phyloP scores from a whole-genome alignment of 495 filamentous ascomycete species.

The Lineolata rhizophorae region DNA sequence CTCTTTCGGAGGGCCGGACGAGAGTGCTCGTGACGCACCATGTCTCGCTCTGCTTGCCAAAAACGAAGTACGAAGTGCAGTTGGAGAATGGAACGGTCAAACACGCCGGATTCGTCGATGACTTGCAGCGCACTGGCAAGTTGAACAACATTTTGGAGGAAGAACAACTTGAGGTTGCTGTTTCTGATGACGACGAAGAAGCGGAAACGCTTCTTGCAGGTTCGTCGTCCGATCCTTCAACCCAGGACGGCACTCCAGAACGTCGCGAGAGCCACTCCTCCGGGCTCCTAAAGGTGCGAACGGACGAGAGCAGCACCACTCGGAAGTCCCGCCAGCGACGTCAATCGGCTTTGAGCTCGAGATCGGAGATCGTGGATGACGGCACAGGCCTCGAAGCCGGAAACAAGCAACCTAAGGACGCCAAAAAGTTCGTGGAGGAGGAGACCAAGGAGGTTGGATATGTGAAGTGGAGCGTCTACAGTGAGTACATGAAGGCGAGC shows the following conservation, averaged over 20 bases:
- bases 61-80: constrained; percentile 46
- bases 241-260: not conserved
- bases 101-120: constrained; percentile 34
- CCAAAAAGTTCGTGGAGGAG: constrained; percentile 53
- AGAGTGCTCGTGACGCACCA: constrained; percentile 70
- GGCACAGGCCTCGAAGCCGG: constrained; percentile 7
- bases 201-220: constrained; percentile 8
- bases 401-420: constrained; percentile 14
- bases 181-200: constrained; percentile 10
- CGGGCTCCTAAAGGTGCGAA: not conserved
- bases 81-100: constrained; percentile 44
- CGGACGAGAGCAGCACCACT: too few species aligned
- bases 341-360: constrained; percentile 4
- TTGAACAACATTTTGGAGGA: constrained; percentile 37
- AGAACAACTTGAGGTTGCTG: constrained; percentile 18
- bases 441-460: constrained; percentile 45
- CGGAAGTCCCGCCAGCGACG: not conserved
- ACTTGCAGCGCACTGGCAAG: constrained; percentile 30
- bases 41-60: constrained; percentile 43
- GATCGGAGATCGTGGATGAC: constrained; percentile 8
- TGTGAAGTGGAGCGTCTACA: constrained; percentile 39
- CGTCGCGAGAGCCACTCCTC: not conserved
- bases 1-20: constrained; percentile 44
- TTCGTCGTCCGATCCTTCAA: not conserved
- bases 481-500: constrained; percentile 37